These are phyloP conservation scores for Neoboletus magnificus DNA, from an alignment of 768 basidiomycete species.

Conservation along the genomic window DNA sequence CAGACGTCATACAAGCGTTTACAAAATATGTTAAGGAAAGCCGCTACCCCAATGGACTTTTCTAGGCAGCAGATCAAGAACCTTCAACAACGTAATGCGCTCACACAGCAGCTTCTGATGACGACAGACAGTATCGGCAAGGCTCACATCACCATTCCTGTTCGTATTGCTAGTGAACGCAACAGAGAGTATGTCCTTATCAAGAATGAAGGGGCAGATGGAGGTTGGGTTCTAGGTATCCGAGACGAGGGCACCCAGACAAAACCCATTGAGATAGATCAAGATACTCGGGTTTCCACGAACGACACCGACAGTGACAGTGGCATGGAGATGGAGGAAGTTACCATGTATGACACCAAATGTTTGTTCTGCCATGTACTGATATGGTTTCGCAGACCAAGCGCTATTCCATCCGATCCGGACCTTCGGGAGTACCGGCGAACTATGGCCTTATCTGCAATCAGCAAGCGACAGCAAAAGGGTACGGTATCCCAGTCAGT, in stretches of 20 bases:
- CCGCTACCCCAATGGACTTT: slow-evolving; percentile 88
- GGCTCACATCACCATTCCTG: slow-evolving; percentile 84
- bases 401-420: slow-evolving; percentile 42
- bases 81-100: slow-evolving; percentile 79
- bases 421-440: slow-evolving; percentile 64
- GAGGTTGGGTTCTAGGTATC: slow-evolving; percentile 95
- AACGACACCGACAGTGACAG: slow-evolving; percentile 45
- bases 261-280: slow-evolving; percentile 86
- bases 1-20: slow-evolving; percentile 91
- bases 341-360: slow-evolving; percentile 52
- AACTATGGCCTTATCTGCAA: slow-evolving; percentile 58
- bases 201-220: slow-evolving; percentile 82
- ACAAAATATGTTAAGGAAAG: slow-evolving; percentile 81
- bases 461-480: slow-evolving; percentile 46
- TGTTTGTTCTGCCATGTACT: slow-evolving; percentile 1
- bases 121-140: slow-evolving; percentile 94
- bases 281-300: slow-evolving; percentile 41
- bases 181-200: slow-evolving; percentile 94
- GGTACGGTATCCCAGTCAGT: slow-evolving; percentile 26
- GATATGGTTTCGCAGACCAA: slow-evolving; percentile 28
- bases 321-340: slow-evolving; percentile 79
- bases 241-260: slow-evolving; percentile 79
- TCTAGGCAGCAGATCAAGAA: slow-evolving; percentile 94
- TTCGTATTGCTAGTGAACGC: slow-evolving; percentile 91
- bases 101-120: slow-evolving; percentile 89